Percentiles rank a stretch among this genome's conserved stretches.
These are phyloP conservation scores for Ligustrum vulgare DNA, from an alignment of 257 asterid species.

Conservation along the genomic window DNA sequence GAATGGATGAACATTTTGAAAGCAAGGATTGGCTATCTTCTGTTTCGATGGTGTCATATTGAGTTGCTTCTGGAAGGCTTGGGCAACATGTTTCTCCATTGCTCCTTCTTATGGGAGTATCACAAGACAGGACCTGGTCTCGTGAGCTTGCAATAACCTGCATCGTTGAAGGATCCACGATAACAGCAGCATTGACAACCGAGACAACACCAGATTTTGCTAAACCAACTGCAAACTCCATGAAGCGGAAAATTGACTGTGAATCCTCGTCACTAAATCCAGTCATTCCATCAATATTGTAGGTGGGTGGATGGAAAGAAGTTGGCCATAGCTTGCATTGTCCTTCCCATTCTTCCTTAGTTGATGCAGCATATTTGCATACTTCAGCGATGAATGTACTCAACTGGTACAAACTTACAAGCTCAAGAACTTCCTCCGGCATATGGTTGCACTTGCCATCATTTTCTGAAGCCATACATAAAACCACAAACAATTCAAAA, in stretches of 20 bases:
- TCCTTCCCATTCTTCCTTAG: conserved; percentile 95
- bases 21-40: conserved; percentile 23
- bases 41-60: conserved; percentile 25
- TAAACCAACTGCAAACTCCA: conserved; percentile 61
- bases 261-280: conserved; percentile 81
- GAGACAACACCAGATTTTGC: conserved; percentile 50
- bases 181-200: too few relatives aligned
- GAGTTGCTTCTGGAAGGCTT: conserved; percentile 24
- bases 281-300: conserved; percentile 80
- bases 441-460: conserved; percentile 37
- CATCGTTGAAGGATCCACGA: too few relatives aligned
- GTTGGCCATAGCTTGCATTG: conserved; percentile 98
- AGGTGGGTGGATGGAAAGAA: conserved; percentile 92
- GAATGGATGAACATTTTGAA: conserved; percentile 19
- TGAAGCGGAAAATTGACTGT: conserved; percentile 51
- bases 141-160: too few relatives aligned
- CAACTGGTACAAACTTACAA: conserved; percentile 77
- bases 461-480: conserved; percentile 53
- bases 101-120: conserved; percentile 3
- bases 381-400: conserved; percentile 82
- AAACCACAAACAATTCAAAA: conserved; percentile 54
- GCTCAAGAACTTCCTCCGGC: conserved; percentile 59
- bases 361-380: conserved; percentile 75
- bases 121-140: too few relatives aligned
- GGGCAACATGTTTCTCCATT: conserved; percentile 27